Evolutionary conservation across 352 stramenopile species (phyloP).

Genomic region (Phytopythium montanum): DNA sequence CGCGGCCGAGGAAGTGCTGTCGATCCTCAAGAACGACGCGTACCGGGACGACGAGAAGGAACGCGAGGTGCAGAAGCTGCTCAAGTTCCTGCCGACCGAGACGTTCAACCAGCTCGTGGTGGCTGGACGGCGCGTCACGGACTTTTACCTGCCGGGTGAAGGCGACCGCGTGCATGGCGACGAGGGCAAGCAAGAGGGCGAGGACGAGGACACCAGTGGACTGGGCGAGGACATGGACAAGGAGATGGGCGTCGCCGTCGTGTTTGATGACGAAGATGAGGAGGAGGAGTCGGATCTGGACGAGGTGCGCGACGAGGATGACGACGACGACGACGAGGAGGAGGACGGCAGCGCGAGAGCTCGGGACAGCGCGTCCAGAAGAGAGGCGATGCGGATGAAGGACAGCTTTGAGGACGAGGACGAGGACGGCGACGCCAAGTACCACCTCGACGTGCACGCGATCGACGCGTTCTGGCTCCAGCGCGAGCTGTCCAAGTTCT

Average conservation of each 20-base stretch:
- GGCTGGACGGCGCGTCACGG: constrained; percentile 84
- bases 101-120: constrained; percentile 83
- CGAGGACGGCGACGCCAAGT: constrained; percentile 54
- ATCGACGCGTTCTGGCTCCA: constrained; percentile 99
- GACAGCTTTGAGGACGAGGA: constrained; percentile 64
- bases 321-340: constrained; percentile 53
- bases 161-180: constrained; percentile 22
- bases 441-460: constrained; percentile 91
- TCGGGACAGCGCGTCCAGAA: constrained; percentile 17
- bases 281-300: constrained; percentile 92
- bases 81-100: constrained; percentile 73
- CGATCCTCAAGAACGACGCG: constrained; percentile 90
- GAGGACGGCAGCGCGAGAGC: constrained; percentile 30
- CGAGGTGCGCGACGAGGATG: constrained; percentile 69
- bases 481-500: constrained; percentile 93
- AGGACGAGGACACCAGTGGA: constrained; percentile 25
- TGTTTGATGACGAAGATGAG: constrained; percentile 98
- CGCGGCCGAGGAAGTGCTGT: constrained; percentile 91
- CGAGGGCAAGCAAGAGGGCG: constrained; percentile 15
- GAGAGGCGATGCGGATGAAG: constrained; percentile 73
- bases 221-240: constrained; percentile 88
- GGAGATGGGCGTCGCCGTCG: constrained; percentile 97
- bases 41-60: constrained; percentile 85
- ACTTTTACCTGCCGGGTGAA: constrained; percentile 64
- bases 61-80: constrained; percentile 78